These are phyloP conservation scores for Pontederia crassipes DNA, from an alignment of 176 grass and related monocot genomes.

Conservation along the genomic window DNA sequence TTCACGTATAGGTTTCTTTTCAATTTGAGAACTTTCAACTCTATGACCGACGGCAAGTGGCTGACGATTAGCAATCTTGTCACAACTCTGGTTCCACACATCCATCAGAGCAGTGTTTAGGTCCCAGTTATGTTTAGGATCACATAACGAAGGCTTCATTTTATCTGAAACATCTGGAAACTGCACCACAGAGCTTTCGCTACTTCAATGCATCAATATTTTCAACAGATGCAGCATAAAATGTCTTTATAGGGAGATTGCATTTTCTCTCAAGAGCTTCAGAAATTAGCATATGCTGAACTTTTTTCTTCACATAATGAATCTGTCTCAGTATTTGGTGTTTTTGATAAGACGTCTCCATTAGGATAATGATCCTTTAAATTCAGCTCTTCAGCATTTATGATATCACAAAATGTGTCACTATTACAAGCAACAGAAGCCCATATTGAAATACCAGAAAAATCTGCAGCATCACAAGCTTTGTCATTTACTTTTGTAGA, in stretches of 20 bases:
- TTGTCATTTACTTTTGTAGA: conserved; percentile 21
- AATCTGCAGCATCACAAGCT: conserved; percentile 44
- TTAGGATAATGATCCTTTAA: conserved; percentile 25
- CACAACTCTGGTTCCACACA: conserved; percentile 42
- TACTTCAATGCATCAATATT: conserved; percentile 4
- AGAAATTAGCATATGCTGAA: conserved; percentile 9
- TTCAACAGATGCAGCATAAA: conserved; percentile 16
- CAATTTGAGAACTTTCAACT: neutral
- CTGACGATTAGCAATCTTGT: conserved; percentile 14
- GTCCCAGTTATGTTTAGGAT: conserved; percentile 87
- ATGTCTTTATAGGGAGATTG: conserved; percentile 14
- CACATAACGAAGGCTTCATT: conserved; percentile 17
- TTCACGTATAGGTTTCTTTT: too few species aligned
- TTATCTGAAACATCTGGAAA: conserved; percentile 20
- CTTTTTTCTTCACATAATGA: conserved; percentile 22
- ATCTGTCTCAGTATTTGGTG: conserved; percentile 13
- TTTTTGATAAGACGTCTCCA: conserved; percentile 26
- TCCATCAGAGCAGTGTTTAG: conserved; percentile 72
- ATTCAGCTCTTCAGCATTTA: conserved; percentile 22
- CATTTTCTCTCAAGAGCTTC: conserved; percentile 19
- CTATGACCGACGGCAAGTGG: conserved; percentile 17
- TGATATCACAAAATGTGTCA: conserved; percentile 26
- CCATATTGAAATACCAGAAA: conserved; percentile 96
- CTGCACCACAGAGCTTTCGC: conserved; percentile 20
- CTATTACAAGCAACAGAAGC: conserved; percentile 77